Conservation (phyloP, 345 rosid species). For the Aquilaria malaccensis region DNA sequence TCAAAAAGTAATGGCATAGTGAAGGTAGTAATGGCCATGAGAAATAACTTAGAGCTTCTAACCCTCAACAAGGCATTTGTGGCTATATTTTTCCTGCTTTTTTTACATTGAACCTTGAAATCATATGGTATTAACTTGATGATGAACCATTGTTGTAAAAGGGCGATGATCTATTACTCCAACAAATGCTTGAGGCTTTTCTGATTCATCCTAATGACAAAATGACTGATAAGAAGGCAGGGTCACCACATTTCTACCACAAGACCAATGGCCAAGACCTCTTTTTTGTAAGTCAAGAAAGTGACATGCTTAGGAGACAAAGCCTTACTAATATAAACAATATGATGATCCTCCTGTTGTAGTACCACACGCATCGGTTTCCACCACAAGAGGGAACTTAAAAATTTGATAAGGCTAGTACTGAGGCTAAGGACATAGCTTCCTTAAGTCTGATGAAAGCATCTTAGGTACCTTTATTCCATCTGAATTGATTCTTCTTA, state of each 20-base stretch:
- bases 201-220: neutral
- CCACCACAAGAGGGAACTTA: neutral
- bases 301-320: neutral
- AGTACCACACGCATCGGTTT: neutral
- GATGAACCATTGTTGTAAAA: neutral
- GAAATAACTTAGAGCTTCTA: neutral
- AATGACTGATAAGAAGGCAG: neutral
- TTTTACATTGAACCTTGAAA: neutral
- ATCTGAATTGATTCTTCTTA: neutral
- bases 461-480: neutral
- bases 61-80: neutral
- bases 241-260: neutral
- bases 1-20: neutral
- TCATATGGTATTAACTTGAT: neutral
- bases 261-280: neutral
- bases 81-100: neutral
- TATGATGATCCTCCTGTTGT: neutral
- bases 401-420: neutral
- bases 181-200: neutral
- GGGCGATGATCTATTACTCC: neutral
- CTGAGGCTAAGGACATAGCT: neutral
- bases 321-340: neutral
- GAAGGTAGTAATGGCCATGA: neutral
- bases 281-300: neutral
- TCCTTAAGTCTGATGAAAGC: neutral